These are phyloP conservation scores for Melaleuca quinquenervia DNA, from an alignment of 345 rosid species.

Conservation along the genomic window DNA sequence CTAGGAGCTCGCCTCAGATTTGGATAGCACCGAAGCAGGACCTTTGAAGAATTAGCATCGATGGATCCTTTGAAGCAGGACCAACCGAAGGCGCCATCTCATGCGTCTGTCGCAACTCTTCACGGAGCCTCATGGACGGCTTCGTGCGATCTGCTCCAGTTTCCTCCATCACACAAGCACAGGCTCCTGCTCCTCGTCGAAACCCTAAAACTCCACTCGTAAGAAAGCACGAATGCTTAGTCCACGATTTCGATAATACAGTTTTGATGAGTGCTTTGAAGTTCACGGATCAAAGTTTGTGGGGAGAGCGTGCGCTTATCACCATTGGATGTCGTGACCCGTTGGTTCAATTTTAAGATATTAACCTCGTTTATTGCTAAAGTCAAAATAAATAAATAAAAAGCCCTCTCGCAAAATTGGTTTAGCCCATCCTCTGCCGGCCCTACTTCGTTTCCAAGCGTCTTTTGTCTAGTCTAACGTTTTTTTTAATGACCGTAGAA, in stretches of 20 bases:
- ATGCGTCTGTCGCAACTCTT: background rate
- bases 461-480: too few relatives aligned
- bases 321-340: background rate
- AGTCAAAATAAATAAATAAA: too few relatives aligned
- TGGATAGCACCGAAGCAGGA: background rate
- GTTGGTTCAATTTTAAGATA: background rate
- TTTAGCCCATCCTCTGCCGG: background rate
- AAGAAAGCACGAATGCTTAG: too few relatives aligned
- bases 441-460: too few relatives aligned
- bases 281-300: background rate
- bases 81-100: background rate
- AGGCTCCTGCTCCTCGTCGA: too few relatives aligned
- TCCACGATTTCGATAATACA: too few relatives aligned
- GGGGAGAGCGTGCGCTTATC: background rate
- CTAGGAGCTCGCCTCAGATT: background rate
- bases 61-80: background rate
- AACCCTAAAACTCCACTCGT: too few relatives aligned
- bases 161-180: background rate
- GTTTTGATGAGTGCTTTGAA: background rate
- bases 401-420: background rate
- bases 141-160: background rate
- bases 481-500: too few relatives aligned
- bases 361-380: background rate
- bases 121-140: background rate
- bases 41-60: background rate